Percentiles rank a stretch among this genome's conserved stretches.
phyloP scores from a whole-genome alignment of 768 basidiomycete species.

The Naganishia randhawae region DNA sequence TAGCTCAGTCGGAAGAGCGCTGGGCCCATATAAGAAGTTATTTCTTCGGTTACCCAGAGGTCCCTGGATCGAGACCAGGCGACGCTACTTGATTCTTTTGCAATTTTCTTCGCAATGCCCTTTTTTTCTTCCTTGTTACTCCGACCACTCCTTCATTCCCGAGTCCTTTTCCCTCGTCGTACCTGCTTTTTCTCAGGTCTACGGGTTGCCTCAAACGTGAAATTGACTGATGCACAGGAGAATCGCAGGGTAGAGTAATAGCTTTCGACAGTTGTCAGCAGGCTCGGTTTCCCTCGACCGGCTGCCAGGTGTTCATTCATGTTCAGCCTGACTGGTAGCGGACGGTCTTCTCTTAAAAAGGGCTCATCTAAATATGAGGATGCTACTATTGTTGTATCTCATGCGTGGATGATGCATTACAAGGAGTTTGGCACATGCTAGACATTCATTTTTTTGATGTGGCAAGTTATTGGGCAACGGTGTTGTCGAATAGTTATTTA shows the following conservation, averaged over 20 bases:
- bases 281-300: too few relatives aligned
- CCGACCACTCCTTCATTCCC: background rate
- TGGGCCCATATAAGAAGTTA: conserved; percentile 17
- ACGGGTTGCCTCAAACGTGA: too few relatives aligned
- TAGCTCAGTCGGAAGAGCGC: conserved; percentile 29
- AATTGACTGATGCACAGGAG: too few relatives aligned
- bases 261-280: too few relatives aligned
- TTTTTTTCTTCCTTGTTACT: background rate
- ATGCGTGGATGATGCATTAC: background rate
- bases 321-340: too few relatives aligned
- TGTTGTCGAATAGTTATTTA: conserved; percentile 26
- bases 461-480: background rate
- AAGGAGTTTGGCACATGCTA: background rate
- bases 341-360: background rate
- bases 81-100: conserved; percentile 21
- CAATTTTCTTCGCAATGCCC: background rate
- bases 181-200: too few relatives aligned
- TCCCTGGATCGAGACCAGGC: conserved; percentile 26
- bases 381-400: background rate
- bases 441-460: background rate
- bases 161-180: too few relatives aligned
- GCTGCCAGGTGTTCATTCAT: too few relatives aligned
- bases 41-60: conserved; percentile 20
- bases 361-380: background rate
- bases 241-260: too few relatives aligned